phyloP scores from a whole-genome alignment of 2,329 filamentous ascomycete genomes.

The Fusarium annulatum region DNA sequence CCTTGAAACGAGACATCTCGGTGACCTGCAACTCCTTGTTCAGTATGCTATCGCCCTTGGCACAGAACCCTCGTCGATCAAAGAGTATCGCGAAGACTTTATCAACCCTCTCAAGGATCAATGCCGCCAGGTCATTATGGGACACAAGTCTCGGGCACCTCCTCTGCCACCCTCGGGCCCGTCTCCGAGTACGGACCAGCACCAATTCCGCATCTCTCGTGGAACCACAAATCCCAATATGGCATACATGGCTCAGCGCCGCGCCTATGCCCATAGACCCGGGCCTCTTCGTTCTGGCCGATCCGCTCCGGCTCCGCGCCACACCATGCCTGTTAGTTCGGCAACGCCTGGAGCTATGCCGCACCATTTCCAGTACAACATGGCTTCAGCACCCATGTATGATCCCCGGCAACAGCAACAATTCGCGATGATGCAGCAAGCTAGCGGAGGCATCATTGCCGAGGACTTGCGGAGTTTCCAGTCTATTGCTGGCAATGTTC shows the following conservation, averaged over 20 bases:
- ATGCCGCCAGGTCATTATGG: conserved; percentile 50
- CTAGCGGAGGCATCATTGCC: conserved; percentile 50
- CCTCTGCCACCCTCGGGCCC: conserved; percentile 40
- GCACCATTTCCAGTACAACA: conserved; percentile 42
- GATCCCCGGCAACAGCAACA: conserved; percentile 48
- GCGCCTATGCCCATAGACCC: conserved; percentile 46
- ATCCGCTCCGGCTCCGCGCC: conserved; percentile 46
- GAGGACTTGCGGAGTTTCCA: conserved; percentile 52
- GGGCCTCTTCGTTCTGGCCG: conserved; percentile 46
- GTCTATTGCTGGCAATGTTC: conserved; percentile 46
- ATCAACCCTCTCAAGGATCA: conserved; percentile 51
- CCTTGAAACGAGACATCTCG: conserved; percentile 58
- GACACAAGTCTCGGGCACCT: conserved; percentile 47
- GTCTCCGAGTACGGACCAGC: conserved; percentile 47
- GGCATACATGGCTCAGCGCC: conserved; percentile 53
- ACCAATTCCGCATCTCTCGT: conserved; percentile 53
- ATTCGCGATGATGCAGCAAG: conserved; percentile 45
- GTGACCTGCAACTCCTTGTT: conserved; percentile 53
- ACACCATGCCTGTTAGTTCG: conserved; percentile 32
- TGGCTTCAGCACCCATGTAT: conserved; percentile 41
- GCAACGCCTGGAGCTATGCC: conserved; percentile 31
- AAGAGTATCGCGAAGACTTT: conserved; percentile 49
- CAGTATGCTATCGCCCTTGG: conserved; percentile 55
- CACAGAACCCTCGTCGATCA: conserved; percentile 45
- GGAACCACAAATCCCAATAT: conserved; percentile 49